Evolutionary conservation across 2,329 filamentous ascomycete species (phyloP).

Genomic region (Colletotrichum sp.): DNA sequence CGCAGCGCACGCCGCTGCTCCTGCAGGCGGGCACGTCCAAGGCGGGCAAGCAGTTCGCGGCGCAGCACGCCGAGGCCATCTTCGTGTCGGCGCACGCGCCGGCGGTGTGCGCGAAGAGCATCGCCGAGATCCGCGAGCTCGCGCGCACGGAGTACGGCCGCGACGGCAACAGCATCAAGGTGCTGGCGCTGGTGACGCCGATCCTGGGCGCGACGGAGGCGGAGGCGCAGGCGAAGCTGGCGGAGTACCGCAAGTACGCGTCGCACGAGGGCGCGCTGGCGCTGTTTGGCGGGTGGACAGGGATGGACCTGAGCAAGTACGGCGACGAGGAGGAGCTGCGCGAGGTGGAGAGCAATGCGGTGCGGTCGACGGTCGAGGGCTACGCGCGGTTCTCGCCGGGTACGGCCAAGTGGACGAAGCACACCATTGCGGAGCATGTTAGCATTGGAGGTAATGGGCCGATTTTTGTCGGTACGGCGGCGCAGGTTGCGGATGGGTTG

Average conservation of each 20-base stretch:
- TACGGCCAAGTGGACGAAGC: slow-evolving; percentile 74
- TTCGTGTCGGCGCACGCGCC: slow-evolving; percentile 73
- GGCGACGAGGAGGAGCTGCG: slow-evolving; percentile 69
- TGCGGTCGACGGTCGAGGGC: slow-evolving; percentile 61
- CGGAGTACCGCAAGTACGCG: slow-evolving; percentile 66
- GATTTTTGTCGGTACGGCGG: slow-evolving; percentile 67
- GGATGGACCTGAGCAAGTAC: slow-evolving; percentile 60
- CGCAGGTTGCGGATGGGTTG: slow-evolving; percentile 70
- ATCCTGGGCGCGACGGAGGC: slow-evolving; percentile 70
- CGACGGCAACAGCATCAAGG: slow-evolving; percentile 67
- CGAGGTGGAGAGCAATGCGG: slow-evolving; percentile 66
- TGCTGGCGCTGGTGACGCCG: slow-evolving; percentile 69
- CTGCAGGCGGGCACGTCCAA: slow-evolving; percentile 74
- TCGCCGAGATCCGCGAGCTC: slow-evolving; percentile 65
- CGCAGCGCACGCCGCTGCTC: slow-evolving; percentile 72
- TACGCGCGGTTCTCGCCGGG: slow-evolving; percentile 62
- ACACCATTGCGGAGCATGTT: slow-evolving; percentile 71
- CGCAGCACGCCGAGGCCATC: slow-evolving; percentile 74
- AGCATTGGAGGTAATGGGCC: slow-evolving; percentile 72
- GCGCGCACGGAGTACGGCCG: slow-evolving; percentile 60
- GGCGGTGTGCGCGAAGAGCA: slow-evolving; percentile 62
- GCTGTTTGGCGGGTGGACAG: slow-evolving; percentile 78
- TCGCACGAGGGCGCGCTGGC: slow-evolving; percentile 68
- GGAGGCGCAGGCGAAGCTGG: slow-evolving; percentile 68
- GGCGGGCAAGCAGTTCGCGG: slow-evolving; percentile 70